Percentiles rank a stretch among this genome's conserved stretches.
phyloP scores from a whole-genome alignment of 139 green algal genomes.

The Pseudopediastrum boryanum region DNA sequence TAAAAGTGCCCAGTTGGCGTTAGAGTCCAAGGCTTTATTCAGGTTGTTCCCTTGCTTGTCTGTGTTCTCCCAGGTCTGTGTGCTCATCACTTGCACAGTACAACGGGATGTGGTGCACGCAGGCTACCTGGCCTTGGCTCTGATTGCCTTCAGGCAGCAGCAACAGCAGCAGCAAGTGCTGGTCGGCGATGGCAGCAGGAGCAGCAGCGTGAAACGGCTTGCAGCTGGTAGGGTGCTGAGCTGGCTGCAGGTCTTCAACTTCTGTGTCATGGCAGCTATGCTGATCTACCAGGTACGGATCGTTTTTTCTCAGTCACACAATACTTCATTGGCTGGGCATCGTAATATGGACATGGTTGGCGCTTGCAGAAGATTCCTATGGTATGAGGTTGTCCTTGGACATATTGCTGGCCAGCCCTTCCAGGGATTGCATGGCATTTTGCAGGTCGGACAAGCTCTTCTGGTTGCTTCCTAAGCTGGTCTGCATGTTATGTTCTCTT shows the following conservation, averaged over 20 bases:
- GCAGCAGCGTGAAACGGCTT: neutral
- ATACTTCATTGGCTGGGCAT: too few relatives aligned
- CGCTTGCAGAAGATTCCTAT: too few relatives aligned
- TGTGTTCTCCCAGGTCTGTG: slow-evolving; percentile 38
- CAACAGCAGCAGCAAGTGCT: neutral
- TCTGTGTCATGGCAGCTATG: slow-evolving; percentile 66
- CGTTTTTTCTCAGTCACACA: too few relatives aligned
- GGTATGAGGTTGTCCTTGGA: too few relatives aligned
- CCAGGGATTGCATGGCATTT: too few relatives aligned
- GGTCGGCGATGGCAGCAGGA: neutral
- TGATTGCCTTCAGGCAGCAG: slow-evolving; percentile 74
- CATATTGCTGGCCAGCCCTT: too few relatives aligned
- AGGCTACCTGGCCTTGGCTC: slow-evolving; percentile 75
- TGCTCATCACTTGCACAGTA: slow-evolving; percentile 54
- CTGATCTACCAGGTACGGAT: slow-evolving; percentile 71
- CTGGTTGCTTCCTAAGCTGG: too few relatives aligned
- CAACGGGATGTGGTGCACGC: slow-evolving; percentile 82
- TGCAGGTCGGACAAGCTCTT: too few relatives aligned
- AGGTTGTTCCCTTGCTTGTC: neutral
- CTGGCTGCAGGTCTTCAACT: slow-evolving; percentile 80
- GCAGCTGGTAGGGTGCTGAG: slow-evolving; percentile 50
- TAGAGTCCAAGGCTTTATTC: neutral
- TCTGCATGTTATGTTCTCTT: too few relatives aligned
- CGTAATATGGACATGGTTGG: too few relatives aligned
- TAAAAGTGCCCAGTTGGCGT: neutral